These are phyloP conservation scores for Calonectria henricotiae DNA, from an alignment of 2,329 filamentous ascomycete genomes.

Conservation along the genomic window DNA sequence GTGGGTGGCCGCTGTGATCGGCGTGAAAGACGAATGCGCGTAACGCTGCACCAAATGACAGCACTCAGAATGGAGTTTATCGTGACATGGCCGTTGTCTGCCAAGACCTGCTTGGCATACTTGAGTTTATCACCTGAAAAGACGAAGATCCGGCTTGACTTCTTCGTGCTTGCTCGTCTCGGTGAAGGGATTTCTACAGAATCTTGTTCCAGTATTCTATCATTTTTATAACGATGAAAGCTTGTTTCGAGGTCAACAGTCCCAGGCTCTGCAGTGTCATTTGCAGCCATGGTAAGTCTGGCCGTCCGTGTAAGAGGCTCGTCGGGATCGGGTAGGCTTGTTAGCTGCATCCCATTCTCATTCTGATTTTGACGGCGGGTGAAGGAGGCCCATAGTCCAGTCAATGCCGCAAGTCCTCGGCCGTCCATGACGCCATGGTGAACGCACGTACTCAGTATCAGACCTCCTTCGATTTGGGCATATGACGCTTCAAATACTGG, in stretches of 20 bases:
- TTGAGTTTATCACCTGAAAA: constrained; percentile 5
- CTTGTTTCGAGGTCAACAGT: constrained; percentile 2
- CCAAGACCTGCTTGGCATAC: background rate
- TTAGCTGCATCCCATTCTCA: background rate
- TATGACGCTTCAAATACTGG: constrained; percentile 5
- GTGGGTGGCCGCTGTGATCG: background rate
- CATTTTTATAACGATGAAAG: constrained; percentile 1
- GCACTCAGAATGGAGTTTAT: constrained; percentile 1
- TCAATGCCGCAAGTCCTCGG: background rate
- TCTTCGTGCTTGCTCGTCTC: background rate
- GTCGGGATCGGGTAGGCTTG: constrained; percentile 6
- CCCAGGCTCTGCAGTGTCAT: constrained; percentile 6
- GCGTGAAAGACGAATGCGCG: constrained; percentile 2
- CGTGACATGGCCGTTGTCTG: background rate
- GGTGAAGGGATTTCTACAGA: background rate
- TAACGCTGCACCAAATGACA: background rate
- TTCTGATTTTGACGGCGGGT: background rate
- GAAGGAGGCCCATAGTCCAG: background rate
- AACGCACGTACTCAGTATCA: background rate
- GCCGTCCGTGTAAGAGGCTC: constrained; percentile 7
- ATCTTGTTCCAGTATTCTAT: constrained; percentile 3
- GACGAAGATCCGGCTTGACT: background rate
- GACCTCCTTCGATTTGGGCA: constrained; percentile 4
- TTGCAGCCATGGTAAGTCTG: background rate
- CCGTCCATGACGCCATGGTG: constrained; percentile 7